These are phyloP conservation scores for Lathyrus tuberosus DNA, from an alignment of 306 rosid species.

Conservation along the genomic window DNA sequence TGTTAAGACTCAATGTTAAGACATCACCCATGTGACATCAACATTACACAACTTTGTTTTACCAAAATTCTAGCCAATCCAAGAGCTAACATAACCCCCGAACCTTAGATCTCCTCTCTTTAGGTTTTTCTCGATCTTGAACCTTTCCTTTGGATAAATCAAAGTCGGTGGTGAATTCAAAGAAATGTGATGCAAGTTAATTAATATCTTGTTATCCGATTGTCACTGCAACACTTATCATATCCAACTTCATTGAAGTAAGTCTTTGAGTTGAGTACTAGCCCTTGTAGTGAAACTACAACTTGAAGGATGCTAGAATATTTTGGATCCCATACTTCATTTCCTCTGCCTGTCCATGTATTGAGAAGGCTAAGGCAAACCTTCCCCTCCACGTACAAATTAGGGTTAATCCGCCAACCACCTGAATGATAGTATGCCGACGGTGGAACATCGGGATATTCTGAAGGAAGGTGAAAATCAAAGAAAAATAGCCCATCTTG, in stretches of 20 bases:
- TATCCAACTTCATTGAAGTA: slow-evolving; percentile 99
- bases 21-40: too few species aligned
- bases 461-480: slow-evolving; percentile 97
- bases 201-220: too few species aligned
- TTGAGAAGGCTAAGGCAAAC: slow-evolving; percentile 98
- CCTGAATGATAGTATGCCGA: slow-evolving; percentile 98
- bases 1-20: too few species aligned
- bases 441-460: slow-evolving; percentile 96
- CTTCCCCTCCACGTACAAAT: slow-evolving; percentile 96
- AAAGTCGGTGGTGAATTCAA: too few species aligned
- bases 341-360: slow-evolving; percentile 98
- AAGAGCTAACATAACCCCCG: too few species aligned
- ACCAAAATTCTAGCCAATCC: too few species aligned
- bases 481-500: slow-evolving; percentile 99
- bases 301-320: slow-evolving; percentile 99
- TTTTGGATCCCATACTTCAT: slow-evolving; percentile 98
- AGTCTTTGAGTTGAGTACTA: slow-evolving; percentile 93
- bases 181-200: too few species aligned
- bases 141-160: too few species aligned
- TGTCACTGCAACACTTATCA: too few species aligned
- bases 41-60: too few species aligned
- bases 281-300: slow-evolving; percentile 94
- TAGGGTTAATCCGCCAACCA: slow-evolving; percentile 98
- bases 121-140: too few species aligned
- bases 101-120: too few species aligned